Evolutionary conservation across 177 flowering plant genomes (phyloP), one percentile per base, ranked within the genome.

Genomic region (Tripterygium wilfordii): DNA sequence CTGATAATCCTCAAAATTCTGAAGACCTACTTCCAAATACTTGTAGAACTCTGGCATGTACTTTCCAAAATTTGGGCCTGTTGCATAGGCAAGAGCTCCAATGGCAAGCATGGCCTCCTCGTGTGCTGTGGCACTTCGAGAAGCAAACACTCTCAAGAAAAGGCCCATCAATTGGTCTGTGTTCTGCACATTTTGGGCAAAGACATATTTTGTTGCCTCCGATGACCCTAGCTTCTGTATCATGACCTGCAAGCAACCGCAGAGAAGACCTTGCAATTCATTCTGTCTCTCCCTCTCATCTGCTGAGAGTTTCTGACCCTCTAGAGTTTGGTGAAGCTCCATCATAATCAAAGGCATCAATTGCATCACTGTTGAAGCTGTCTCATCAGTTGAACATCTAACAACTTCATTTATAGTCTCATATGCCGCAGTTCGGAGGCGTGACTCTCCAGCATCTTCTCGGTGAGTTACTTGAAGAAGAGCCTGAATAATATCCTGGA

Each of bases 41-140:
- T 71, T 76, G 36, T 78, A 78, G 36, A 83, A 78, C 28, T 83
- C 81, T 2, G 68, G 74, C 91, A 83, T 78, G 53, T 83, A 80
- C 41, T 80, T 83, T 1, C 66, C 73, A 64, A 83, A 83, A 29
- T 76, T 77, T 1, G 77, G 74, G 3, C 91, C 91, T 10, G 72
- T 36, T 7, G 80, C 67, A 61, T 80, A 78, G 19, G 91, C 91
- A 54, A 83, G 77, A 13, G 87, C 91, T 30, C 83, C 87, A 60
- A 83, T 78, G 9, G 86, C 84, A 33, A 83, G 83, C 91, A 83
- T 83, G 16, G 91, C 91, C 64, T 83, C 91, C 56, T 83, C 91
- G 60, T 83, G 85, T 25, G 66, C 91, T 20, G 87, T 80, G 36
- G 91, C 84, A 62, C 65, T 83, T 60, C 82, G 69, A 63, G 79